phyloP scores from a whole-genome alignment of 2,329 filamentous ascomycete species.

The Fusarium domesticum region DNA sequence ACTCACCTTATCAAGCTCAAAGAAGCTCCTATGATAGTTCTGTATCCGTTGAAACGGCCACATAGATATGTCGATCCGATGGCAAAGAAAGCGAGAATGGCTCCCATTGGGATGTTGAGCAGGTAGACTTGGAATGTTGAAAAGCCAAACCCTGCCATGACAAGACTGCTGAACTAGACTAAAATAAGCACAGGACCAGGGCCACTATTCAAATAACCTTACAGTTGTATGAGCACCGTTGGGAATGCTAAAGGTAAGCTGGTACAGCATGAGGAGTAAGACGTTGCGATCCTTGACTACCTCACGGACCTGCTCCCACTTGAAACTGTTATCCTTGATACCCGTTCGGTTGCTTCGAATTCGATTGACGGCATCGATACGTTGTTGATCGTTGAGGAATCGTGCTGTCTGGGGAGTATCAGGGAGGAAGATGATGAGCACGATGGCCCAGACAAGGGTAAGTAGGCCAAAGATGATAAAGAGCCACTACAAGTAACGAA shows the following conservation, averaged over 20 bases:
- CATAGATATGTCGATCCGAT: constrained; percentile 18
- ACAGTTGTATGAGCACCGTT: constrained; percentile 23
- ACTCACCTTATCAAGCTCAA: constrained; percentile 20
- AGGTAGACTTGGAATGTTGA: constrained; percentile 20
- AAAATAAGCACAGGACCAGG: background rate
- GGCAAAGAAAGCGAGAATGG: constrained; percentile 16
- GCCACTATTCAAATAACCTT: fast-evolving
- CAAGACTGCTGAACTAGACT: constrained; percentile 22
- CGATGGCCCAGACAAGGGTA: constrained; percentile 16
- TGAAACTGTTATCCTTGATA: constrained; percentile 19
- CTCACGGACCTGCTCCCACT: constrained; percentile 24
- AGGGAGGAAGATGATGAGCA: constrained; percentile 16
- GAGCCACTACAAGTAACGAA: constrained; percentile 11
- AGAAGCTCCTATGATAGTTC: constrained; percentile 17
- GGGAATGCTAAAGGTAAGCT: constrained; percentile 20
- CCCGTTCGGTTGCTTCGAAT: constrained; percentile 21
- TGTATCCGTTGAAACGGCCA: constrained; percentile 17
- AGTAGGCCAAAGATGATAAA: constrained; percentile 25
- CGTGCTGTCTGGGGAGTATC: constrained; percentile 17
- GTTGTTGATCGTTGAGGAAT: constrained; percentile 16
- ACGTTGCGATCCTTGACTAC: constrained; percentile 21
- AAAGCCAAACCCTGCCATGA: constrained; percentile 25
- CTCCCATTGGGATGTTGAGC: constrained; percentile 24
- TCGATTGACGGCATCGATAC: constrained; percentile 13
- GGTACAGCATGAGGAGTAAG: constrained; percentile 19